phyloP scores from a whole-genome alignment of 1,284 basidiomycete species.

The Boletus mariae region DNA sequence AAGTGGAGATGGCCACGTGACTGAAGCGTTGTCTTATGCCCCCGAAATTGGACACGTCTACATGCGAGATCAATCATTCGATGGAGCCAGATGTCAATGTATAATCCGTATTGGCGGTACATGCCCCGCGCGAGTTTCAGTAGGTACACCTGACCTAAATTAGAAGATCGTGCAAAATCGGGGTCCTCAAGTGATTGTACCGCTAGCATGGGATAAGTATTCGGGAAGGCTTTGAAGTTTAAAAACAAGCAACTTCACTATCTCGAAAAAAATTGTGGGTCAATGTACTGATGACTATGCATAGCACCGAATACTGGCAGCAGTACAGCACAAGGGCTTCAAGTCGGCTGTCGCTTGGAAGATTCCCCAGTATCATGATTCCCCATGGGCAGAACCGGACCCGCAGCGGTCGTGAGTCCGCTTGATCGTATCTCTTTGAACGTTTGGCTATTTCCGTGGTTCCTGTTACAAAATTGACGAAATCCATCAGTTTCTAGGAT shows the following conservation, averaged over 20 bases:
- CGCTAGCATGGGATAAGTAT: too few species aligned
- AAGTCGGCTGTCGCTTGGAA: neutral
- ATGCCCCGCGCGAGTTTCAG: neutral
- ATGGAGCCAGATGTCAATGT: neutral
- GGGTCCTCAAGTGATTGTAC: too few species aligned
- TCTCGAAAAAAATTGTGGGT: neutral
- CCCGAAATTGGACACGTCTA: too few species aligned
- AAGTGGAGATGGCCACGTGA: neutral
- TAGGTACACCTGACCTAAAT: neutral
- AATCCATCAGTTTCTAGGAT: constrained; percentile 6
- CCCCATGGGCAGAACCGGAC: neutral
- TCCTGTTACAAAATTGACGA: neutral
- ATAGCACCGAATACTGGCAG: neutral
- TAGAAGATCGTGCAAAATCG: neutral
- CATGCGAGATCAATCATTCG: too few species aligned
- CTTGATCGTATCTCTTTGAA: constrained; percentile 8
- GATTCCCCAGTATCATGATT: constrained; percentile 8
- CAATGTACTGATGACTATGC: neutral
- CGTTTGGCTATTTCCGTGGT: neutral
- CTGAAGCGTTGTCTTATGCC: neutral
- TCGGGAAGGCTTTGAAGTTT: neutral
- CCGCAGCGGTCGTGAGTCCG: neutral
- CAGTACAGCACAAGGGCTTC: neutral
- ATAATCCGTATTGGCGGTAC: too few species aligned
- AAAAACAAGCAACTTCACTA: neutral